phyloP scores from a whole-genome alignment of 805 yeast genomes.

The Suhomyces xylopsoci region DNA sequence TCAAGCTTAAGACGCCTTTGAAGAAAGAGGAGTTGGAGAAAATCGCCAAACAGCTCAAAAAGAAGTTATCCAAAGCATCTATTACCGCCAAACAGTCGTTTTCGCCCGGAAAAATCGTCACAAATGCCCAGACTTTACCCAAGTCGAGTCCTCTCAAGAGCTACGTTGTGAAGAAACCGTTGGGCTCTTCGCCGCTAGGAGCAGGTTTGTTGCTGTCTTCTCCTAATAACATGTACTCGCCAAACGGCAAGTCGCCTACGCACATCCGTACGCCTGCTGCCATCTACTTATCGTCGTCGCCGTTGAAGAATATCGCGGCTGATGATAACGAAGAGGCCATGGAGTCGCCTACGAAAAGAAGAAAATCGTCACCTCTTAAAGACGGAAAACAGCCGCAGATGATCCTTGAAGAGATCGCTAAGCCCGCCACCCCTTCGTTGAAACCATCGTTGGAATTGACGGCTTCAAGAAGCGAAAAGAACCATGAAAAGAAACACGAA shows the following conservation, averaged over 20 bases:
- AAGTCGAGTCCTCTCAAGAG: conserved; percentile 31
- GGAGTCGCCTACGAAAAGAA: conserved; percentile 36
- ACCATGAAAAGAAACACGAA: neutral
- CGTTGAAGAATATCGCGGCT: conserved; percentile 22
- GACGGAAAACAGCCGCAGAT: conserved; percentile 15
- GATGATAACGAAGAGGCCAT: conserved; percentile 9
- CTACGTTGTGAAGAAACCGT: conserved; percentile 23
- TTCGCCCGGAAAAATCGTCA: conserved; percentile 11
- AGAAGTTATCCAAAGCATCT: conserved; percentile 41
- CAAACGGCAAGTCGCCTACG: conserved; percentile 39
- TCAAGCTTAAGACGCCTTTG: conserved; percentile 33
- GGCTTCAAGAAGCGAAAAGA: neutral
- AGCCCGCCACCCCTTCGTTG: conserved; percentile 24
- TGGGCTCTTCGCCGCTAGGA: conserved; percentile 18
- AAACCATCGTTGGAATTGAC: conserved; percentile 12
- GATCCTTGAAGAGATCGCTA: conserved; percentile 29
- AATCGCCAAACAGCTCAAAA: conserved; percentile 42
- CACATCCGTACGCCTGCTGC: conserved; percentile 36
- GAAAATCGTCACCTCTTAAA: conserved; percentile 4
- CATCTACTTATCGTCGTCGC: conserved; percentile 34
- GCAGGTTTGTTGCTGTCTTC: conserved; percentile 23
- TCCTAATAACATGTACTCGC: conserved; percentile 33
- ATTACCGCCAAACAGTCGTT: conserved; percentile 40
- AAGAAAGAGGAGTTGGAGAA: conserved; percentile 44
- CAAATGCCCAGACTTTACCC: conserved; percentile 13